Evolutionary conservation across 1,284 basidiomycete genomes (phyloP).

Genomic region (Cerrena zonata): DNA sequence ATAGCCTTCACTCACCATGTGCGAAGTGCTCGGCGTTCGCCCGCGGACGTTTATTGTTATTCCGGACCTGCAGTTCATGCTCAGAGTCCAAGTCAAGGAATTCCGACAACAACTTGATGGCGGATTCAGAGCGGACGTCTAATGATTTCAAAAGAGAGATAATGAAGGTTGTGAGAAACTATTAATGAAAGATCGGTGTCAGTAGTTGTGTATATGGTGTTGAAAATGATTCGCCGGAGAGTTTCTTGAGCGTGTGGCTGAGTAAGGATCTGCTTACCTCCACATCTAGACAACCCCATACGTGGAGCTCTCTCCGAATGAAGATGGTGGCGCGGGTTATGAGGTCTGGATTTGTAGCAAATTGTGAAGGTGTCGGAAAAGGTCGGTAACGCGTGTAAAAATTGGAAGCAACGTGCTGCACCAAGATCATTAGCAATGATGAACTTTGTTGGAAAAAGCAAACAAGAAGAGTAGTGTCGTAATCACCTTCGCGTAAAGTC

Average conservation of each 20-base stretch:
- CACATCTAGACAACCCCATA: conserved; percentile 79
- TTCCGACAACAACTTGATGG: conserved; percentile 74
- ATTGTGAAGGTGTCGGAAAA: conserved; percentile 75
- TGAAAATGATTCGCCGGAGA: too few species aligned
- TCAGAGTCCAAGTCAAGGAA: conserved; percentile 71
- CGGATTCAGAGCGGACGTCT: conserved; percentile 82
- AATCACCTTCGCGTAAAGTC: conserved; percentile 75
- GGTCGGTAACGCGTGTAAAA: conserved; percentile 74
- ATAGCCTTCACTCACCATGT: conserved; percentile 54
- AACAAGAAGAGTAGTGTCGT: not conserved
- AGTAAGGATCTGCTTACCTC: conserved; percentile 54
- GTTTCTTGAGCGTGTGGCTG: not conserved
- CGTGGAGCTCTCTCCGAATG: conserved; percentile 74
- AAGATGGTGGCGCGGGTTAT: conserved; percentile 73
- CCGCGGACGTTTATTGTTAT: conserved; percentile 45
- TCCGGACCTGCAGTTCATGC: conserved; percentile 6
- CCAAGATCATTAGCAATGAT: conserved; percentile 1
- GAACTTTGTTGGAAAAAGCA: conserved; percentile 1
- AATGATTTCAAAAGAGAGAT: conserved; percentile 81
- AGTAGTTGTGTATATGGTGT: not conserved
- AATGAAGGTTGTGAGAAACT: conserved; percentile 76
- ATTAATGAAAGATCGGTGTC: not conserved
- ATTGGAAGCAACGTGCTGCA: conserved; percentile 82
- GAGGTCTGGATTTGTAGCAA: conserved; percentile 65
- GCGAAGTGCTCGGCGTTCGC: conserved; percentile 83